These are phyloP conservation scores for Xylariales sp. DNA, from an alignment of 2,329 filamentous ascomycete genomes.

Conservation along the genomic window DNA sequence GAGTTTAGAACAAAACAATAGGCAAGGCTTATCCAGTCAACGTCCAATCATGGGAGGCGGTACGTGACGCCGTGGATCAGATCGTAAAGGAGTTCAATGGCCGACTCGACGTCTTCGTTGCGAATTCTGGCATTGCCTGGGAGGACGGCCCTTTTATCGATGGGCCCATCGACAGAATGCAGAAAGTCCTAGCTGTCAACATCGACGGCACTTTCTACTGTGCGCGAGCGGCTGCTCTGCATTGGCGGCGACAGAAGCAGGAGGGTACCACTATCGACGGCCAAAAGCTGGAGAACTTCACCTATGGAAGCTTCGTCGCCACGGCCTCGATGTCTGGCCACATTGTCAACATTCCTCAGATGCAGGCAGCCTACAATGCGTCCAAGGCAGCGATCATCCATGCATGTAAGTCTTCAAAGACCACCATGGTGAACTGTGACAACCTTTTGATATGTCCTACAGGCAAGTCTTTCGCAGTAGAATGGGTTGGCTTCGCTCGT, in stretches of 20 bases:
- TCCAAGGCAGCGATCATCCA: constrained; percentile 63
- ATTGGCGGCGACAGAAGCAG: constrained; percentile 66
- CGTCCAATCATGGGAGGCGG: constrained; percentile 47
- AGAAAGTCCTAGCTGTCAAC: constrained; percentile 65
- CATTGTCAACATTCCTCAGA: constrained; percentile 72
- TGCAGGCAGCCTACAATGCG: constrained; percentile 70
- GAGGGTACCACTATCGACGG: constrained; percentile 61
- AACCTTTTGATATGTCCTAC: not conserved
- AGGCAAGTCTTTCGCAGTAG: constrained; percentile 62
- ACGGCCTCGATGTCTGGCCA: constrained; percentile 76
- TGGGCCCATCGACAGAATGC: constrained; percentile 59
- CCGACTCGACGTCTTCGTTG: constrained; percentile 72
- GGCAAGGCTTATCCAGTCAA: constrained; percentile 60
- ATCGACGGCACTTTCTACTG: constrained; percentile 76
- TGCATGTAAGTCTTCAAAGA: constrained; percentile 35
- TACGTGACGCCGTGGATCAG: constrained; percentile 45
- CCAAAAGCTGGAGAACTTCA: constrained; percentile 55
- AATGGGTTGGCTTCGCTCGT: constrained; percentile 64
- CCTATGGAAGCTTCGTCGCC: constrained; percentile 67
- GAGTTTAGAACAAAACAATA: constrained; percentile 20
- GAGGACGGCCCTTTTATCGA: constrained; percentile 64
- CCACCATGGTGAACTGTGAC: not conserved
- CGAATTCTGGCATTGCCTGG: constrained; percentile 75
- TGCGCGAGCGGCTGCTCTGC: constrained; percentile 62
- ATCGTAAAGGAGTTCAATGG: constrained; percentile 65